These are phyloP conservation scores for Ajuga chamaepitys DNA, from an alignment of 257 asterid genomes.

Conservation along the genomic window DNA sequence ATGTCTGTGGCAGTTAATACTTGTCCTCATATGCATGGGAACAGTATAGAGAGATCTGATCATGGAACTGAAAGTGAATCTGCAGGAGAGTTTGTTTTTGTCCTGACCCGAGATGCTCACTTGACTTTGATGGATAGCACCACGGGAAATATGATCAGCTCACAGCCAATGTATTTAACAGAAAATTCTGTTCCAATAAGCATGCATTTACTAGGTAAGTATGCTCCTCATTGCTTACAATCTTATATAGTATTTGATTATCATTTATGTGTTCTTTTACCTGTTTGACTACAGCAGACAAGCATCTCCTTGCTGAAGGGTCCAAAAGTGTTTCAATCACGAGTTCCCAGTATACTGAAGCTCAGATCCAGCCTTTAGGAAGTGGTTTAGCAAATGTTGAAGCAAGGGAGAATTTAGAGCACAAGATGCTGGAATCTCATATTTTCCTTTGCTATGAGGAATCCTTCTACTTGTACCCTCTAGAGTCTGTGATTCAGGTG, in stretches of 20 bases:
- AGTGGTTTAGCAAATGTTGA: conserved; percentile 27
- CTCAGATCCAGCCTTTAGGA: conserved; percentile 25
- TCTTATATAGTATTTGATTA: conserved; percentile 7
- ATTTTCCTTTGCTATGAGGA: conserved; percentile 74
- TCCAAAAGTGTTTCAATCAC: conserved; percentile 22
- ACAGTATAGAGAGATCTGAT: conserved; percentile 32
- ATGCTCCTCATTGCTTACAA: conserved; percentile 12
- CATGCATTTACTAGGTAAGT: conserved; percentile 73
- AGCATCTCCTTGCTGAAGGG: conserved; percentile 33
- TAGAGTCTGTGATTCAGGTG: conserved; percentile 61
- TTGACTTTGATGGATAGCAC: conserved; percentile 50
- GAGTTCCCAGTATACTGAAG: conserved; percentile 31
- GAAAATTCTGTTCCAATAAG: conserved; percentile 56
- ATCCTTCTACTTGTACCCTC: conserved; percentile 47
- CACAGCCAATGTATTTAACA: conserved; percentile 41
- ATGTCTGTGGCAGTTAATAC: conserved; percentile 47
- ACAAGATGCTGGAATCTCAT: conserved; percentile 28
- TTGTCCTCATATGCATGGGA: conserved; percentile 23
- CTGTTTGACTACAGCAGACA: conserved; percentile 40
- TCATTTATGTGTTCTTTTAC: conserved; percentile 20
- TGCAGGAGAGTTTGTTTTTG: conserved; percentile 42
- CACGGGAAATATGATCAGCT: conserved; percentile 43
- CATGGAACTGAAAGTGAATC: conserved; percentile 30
- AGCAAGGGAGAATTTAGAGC: conserved; percentile 23
- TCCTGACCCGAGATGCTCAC: conserved; percentile 61